Conservation (phyloP, 352 stramenopile species). For the Phytophthora megakarya region DNA sequence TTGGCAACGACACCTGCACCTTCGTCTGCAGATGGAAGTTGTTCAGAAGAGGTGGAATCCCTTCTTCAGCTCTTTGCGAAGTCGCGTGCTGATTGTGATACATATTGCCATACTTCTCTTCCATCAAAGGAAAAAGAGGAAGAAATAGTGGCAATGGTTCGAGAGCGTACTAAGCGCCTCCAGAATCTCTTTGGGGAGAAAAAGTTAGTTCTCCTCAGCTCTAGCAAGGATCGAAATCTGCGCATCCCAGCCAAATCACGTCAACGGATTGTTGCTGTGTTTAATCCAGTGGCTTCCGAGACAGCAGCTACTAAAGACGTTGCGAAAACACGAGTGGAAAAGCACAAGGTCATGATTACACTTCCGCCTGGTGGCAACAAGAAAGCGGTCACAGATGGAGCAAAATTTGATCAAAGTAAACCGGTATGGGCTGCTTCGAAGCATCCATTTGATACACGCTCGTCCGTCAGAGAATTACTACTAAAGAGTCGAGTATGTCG, state of each 20-base stretch:
- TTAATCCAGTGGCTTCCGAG: conserved; percentile 59
- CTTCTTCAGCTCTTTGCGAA: conserved; percentile 73
- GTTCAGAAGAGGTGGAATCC: conserved; percentile 53
- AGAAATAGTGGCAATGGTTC: conserved; percentile 81
- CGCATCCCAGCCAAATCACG: conserved; percentile 79
- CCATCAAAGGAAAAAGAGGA: conserved; percentile 72
- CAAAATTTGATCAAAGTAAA: conserved; percentile 64
- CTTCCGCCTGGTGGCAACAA: conserved; percentile 86
- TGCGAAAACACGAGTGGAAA: conserved; percentile 77
- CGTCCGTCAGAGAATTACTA: conserved; percentile 83
- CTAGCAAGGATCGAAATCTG: conserved; percentile 77
- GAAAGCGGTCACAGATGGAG: conserved; percentile 66
- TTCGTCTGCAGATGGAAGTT: conserved; percentile 22
- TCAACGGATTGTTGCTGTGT: conserved; percentile 81
- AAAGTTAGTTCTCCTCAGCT: conserved; percentile 65
- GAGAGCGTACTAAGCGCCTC: conserved; percentile 70
- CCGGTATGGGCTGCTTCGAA: conserved; percentile 70
- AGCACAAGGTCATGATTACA: conserved; percentile 89
- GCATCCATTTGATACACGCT: conserved; percentile 79
- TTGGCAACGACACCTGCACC: background rate
- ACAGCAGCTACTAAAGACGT: conserved; percentile 40
- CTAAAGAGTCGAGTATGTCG: conserved; percentile 85
- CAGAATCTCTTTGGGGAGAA: conserved; percentile 72
- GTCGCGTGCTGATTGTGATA: conserved; percentile 72
- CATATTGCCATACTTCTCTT: conserved; percentile 67